Evolutionary conservation across 768 basidiomycete species (phyloP).

Genomic region (Russula earlei): DNA sequence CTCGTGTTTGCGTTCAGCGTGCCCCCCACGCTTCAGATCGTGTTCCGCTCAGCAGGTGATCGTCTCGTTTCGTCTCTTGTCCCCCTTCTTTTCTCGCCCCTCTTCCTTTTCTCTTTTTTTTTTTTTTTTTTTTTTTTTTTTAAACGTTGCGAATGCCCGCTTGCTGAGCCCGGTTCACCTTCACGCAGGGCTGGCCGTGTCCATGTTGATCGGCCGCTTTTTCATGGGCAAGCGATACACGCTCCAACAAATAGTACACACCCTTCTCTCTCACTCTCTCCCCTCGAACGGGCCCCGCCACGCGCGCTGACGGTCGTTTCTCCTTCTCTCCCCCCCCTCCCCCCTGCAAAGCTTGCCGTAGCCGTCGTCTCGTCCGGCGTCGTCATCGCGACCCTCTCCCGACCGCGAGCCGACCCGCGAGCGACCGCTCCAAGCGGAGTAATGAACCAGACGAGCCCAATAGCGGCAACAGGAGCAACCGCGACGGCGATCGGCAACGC

Average conservation of each 20-base stretch:
- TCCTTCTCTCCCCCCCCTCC: not conserved
- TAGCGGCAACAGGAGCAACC: not conserved
- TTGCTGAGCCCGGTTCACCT: not conserved
- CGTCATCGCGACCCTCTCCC: conserved; percentile 60
- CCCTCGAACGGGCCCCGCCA: not conserved
- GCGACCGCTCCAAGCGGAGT: conserved; percentile 20
- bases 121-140: no score
- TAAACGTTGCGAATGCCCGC: no score
- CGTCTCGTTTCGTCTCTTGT: not conserved
- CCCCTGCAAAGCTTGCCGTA: conserved; percentile 45
- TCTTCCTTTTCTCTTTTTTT: no score
- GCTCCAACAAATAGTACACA: not conserved
- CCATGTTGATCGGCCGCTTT: conserved; percentile 18
- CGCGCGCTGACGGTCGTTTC: not conserved
- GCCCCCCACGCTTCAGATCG: conserved; percentile 70
- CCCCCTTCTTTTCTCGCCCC: not conserved
- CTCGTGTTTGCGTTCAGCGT: conserved; percentile 72
- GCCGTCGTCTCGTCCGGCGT: conserved; percentile 61
- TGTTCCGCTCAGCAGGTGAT: conserved; percentile 76
- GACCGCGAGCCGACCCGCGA: conserved; percentile 34
- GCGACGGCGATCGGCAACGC: conserved; percentile 9
- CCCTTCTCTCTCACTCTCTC: not conserved
- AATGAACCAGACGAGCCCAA: not conserved
- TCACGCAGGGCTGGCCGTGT: conserved; percentile 16
- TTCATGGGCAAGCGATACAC: conserved; percentile 17